Base-by-base conservation (phyloP, 169 alveolate species). In the Eimeria tenella region DNA sequence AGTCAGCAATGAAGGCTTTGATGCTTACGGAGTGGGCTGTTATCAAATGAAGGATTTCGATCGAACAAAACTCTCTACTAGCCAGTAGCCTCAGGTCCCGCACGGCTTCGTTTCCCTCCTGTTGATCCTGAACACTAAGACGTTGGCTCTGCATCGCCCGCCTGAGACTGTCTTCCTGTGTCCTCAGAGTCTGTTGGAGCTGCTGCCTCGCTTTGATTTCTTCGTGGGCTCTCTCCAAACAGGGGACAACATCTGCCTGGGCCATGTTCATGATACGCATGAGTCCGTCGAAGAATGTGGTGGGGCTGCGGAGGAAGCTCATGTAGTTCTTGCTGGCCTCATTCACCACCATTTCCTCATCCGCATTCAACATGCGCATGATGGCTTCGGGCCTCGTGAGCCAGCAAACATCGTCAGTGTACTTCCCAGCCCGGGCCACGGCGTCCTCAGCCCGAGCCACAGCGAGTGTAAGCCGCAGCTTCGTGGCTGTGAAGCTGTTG, bases 401-500 rank as follows among this genome's bases (percentile, higher is more conserved):
- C 88, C 88, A 79, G 88, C 88, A 55, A 53, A 10, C 1, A 11
- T 79, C 88, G 21, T 55, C 73, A 8, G 71, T 23, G 10, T 21
- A 3, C 23, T 79, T 50, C 23, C 6, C 53, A 8, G 50, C 70
- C 25, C 23, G 15, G 19, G 65, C 70, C 56, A 79, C 9, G 88
- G 71, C 52, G 9, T 79, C 88, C 19, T 79, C 88, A n/a, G 55
- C 88, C 21, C 23, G 55, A 9, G 71, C 88, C 88, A 79, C 3
- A 2, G 13, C 25, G 5, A 23, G 56, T 11, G 23, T 9, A 52
- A 55, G n/a, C 23, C 70, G 71, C 88, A 79, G 88, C 56, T 49
- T 5, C 23, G 53, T 25, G 5, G 71, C 88, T 0, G 53, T 23
- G 31, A 23, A 19, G 56, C 53, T 55, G 2, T 9, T 4, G 4